Percentiles rank a stretch among this genome's conserved stretches.
Evolutionary conservation across 345 rosid genomes (phyloP).

Genomic region (Cardamine resedifolia): DNA sequence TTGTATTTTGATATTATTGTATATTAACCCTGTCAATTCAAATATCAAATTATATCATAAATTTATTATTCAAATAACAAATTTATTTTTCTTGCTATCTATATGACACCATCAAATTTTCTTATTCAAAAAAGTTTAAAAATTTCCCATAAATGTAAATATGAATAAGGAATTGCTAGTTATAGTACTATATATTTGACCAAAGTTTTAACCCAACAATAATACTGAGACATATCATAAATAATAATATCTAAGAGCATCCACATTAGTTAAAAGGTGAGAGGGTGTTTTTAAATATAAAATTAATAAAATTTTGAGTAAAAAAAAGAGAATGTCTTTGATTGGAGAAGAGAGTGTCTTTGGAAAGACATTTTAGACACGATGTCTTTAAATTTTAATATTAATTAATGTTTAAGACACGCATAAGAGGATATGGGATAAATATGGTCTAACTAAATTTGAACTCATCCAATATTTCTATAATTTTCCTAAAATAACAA

Average conservation of each 20-base stretch:
- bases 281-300: too few species aligned
- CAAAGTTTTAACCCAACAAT: not conserved
- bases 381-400: too few species aligned
- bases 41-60: not conserved
- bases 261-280: too few species aligned
- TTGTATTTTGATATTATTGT: not conserved
- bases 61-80: not conserved
- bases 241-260: too few species aligned
- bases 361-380: too few species aligned
- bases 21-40: not conserved
- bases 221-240: too few species aligned
- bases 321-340: too few species aligned
- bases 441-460: not conserved
- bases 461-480: not conserved
- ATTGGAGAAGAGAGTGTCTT: too few species aligned
- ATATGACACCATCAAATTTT: not conserved
- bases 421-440: too few species aligned
- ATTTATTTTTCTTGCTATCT: not conserved
- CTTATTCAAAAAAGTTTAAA: not conserved
- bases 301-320: too few species aligned
- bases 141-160: not conserved
- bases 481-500: not conserved
- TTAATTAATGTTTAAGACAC: too few species aligned
- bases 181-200: not conserved
- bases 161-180: not conserved